Percentiles rank a stretch among this genome's conserved stretches.
phyloP scores from a whole-genome alignment of 371 early-diverging fungal species.

The Chytridiales sp. region DNA sequence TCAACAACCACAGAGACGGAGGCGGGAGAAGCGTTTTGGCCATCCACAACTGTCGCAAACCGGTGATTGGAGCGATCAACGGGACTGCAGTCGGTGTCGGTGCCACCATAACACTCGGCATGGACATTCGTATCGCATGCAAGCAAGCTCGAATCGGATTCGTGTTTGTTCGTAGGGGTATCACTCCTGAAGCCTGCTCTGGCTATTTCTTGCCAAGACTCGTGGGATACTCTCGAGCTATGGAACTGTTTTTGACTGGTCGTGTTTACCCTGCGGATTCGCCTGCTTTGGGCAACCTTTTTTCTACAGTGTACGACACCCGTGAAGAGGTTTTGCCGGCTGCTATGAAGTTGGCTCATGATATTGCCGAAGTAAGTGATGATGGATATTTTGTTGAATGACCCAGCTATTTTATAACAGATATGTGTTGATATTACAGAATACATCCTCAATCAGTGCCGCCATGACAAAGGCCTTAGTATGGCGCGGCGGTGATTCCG shows the following conservation, averaged over 20 bases:
- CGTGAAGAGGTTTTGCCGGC: slow-evolving; percentile 21
- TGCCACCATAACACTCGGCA: slow-evolving; percentile 25
- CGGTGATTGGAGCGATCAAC: slow-evolving; percentile 30
- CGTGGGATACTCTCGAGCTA: slow-evolving; percentile 27
- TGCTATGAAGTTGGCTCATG: slow-evolving; percentile 24
- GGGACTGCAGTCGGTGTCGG: slow-evolving; percentile 30
- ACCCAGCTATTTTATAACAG: too few relatives aligned
- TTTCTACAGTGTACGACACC: slow-evolving; percentile 20
- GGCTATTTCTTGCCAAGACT: slow-evolving; percentile 21
- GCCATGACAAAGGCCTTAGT: slow-evolving; percentile 26
- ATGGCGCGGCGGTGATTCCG: slow-evolving; percentile 22
- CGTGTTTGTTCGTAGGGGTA: slow-evolving; percentile 23
- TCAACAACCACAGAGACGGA: slow-evolving; percentile 20
- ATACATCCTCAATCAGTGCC: slow-evolving; percentile 14
- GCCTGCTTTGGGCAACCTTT: slow-evolving; percentile 18
- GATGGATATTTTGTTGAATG: too few relatives aligned
- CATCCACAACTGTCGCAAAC: slow-evolving; percentile 23
- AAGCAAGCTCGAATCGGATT: slow-evolving; percentile 33
- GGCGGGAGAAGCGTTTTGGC: slow-evolving; percentile 24
- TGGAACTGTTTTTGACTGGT: slow-evolving; percentile 24
- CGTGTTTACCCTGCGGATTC: slow-evolving; percentile 16
- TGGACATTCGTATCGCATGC: slow-evolving; percentile 20
- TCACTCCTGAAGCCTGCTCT: slow-evolving; percentile 10
- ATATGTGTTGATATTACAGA: too few relatives aligned
- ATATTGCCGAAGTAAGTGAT: too few relatives aligned